Base-by-base conservation (phyloP, 208 protist genomes). In the Tritrichomonas foetus region DNA sequence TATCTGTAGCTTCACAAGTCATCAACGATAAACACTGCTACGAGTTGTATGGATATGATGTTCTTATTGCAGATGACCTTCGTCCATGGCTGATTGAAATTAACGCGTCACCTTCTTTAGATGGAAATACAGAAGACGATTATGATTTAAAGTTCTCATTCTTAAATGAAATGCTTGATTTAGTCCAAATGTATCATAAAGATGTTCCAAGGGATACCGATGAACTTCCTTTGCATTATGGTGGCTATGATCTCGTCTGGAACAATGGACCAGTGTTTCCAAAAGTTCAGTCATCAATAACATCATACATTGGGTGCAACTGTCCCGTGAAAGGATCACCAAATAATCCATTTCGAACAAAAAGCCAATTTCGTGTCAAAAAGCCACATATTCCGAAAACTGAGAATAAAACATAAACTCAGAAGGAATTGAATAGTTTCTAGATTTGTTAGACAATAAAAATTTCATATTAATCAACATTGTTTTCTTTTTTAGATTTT, bases 1-100 rank as follows among this genome's bases (percentile, higher is more conserved):
- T 94, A 33, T 25, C 93, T 20, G 74, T 94, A 25, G n/a, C 14
- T 36, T 36, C 64, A 47, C 5, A 3, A 16, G 39, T 94, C 3
- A 80, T 66, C 30, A 25, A 22, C 13, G 93, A 80, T 53, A 89
- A 93, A 25, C 74, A 94, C 64, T 95, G 94, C 50, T 95, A 95
- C 41, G 94, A 95, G 92, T 72, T 95, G 64, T 94, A 94, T 82
- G 95, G 95, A n/a, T 66, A 95, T n/a, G 95, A 95, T 66, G 96
- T 95, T 53, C 13, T 95, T 9, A 57, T 95, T 55, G 95, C 95
- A 55, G 33, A 66, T 25, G 41, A 75, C 41, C 74, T 95, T 8
- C 9, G 74, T 30, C 94, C 95, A 33, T 95, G 92, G 69, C 49
- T 95, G 2, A 47, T 95, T 39, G 95, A 95, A 94, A 57, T 95